Percentiles rank a stretch among this genome's conserved stretches.
Evolutionary conservation across 208 protist species (phyloP).

Genomic region (Crithidia thermophila): DNA sequence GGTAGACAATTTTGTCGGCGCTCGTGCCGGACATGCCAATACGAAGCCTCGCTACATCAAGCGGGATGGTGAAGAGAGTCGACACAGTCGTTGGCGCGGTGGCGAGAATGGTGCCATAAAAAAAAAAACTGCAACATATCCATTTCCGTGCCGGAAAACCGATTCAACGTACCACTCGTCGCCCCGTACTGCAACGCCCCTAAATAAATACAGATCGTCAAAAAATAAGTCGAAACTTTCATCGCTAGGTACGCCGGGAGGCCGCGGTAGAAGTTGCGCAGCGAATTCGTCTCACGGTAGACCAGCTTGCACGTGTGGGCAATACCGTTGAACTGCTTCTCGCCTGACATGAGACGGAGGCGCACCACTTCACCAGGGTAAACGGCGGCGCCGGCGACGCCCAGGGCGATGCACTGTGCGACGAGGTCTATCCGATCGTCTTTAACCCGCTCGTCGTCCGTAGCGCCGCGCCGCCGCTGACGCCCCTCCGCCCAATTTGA

Average conservation of each 20-base stretch:
- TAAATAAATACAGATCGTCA: constrained; percentile 86
- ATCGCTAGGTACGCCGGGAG: constrained; percentile 84
- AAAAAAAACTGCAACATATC: constrained; percentile 42
- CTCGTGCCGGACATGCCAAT: constrained; percentile 87
- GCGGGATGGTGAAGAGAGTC: constrained; percentile 70
- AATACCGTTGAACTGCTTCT: constrained; percentile 72
- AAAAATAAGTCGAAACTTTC: constrained; percentile 86
- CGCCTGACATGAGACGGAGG: constrained; percentile 88
- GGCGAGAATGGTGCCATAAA: constrained; percentile 69
- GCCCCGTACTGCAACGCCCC: constrained; percentile 87
- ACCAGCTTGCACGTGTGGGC: constrained; percentile 56
- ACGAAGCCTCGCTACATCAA: constrained; percentile 88
- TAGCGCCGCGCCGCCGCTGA: constrained; percentile 6
- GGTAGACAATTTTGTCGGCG: constrained; percentile 65
- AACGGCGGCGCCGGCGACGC: constrained; percentile 72
- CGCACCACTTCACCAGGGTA: constrained; percentile 91
- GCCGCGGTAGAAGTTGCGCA: constrained; percentile 87
- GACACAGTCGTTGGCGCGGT: constrained; percentile 67
- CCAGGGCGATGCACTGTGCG: constrained; percentile 79
- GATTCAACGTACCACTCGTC: constrained; percentile 52
- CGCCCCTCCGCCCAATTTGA: constrained; percentile 55
- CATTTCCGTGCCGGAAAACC: too few relatives aligned
- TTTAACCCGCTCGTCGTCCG: constrained; percentile 40
- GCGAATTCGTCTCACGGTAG: constrained; percentile 75
- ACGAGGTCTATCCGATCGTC: constrained; percentile 86